Percentiles rank a stretch among this genome's conserved stretches.
These are phyloP conservation scores for Berkeleyomyces basicola DNA, from an alignment of 2,329 filamentous ascomycete genomes.

Conservation along the genomic window DNA sequence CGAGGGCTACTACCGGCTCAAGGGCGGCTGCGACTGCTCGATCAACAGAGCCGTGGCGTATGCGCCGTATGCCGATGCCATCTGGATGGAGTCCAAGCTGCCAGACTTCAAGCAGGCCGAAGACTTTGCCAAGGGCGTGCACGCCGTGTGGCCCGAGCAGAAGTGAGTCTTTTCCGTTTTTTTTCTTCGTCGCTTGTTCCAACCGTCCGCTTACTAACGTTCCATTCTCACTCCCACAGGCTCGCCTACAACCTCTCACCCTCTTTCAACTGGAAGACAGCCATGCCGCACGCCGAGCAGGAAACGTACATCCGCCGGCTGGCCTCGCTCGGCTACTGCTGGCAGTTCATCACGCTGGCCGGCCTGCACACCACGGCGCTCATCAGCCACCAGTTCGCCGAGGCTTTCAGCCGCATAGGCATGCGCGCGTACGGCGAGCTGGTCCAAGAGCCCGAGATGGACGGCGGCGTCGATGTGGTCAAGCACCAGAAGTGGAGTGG, in stretches of 20 bases:
- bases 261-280: slow-evolving; percentile 99
- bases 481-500: slow-evolving; percentile 99
- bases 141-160: slow-evolving; percentile 87
- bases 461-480: slow-evolving; percentile 75
- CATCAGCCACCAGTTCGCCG: slow-evolving; percentile 76
- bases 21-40: slow-evolving; percentile 81
- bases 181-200: not conserved
- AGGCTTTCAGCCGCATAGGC: slow-evolving; percentile 61
- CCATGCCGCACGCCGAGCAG: slow-evolving; percentile 81
- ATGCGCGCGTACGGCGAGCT: slow-evolving; percentile 97
- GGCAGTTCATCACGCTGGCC: slow-evolving; percentile 99
- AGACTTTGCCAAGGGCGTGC: slow-evolving; percentile 85
- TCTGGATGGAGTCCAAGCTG: slow-evolving; percentile 99
- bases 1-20: slow-evolving; percentile 87
- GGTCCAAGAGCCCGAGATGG: slow-evolving; percentile 96
- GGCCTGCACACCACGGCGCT: slow-evolving; percentile 91
- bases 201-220: slow-evolving; percentile 8
- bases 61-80: slow-evolving; percentile 83
- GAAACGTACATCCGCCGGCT: slow-evolving; percentile 94
- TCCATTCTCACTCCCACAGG: slow-evolving; percentile 26
- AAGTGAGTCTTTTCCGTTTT: slow-evolving; percentile 44
- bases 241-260: slow-evolving; percentile 96
- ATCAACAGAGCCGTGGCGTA: slow-evolving; percentile 83
- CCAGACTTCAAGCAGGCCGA: slow-evolving; percentile 82
- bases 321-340: slow-evolving; percentile 81